Evolutionary conservation across 176 grass and related monocot species (phyloP), one percentile per base, ranked within the genome.

Genomic region (Oryza brachyantha): DNA sequence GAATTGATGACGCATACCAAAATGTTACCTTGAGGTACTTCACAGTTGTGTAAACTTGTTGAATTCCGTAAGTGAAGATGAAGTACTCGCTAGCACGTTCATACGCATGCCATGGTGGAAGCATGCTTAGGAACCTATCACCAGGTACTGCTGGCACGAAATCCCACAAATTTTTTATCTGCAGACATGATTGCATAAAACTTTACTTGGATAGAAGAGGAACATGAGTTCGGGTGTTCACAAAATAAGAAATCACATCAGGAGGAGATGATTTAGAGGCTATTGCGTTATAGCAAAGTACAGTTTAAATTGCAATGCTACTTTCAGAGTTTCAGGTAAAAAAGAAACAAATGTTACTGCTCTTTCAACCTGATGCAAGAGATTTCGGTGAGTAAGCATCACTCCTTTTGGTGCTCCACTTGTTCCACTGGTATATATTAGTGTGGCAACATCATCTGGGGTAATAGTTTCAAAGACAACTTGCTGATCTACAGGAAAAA

Each of bases 381-480:
- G 87, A 84, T 98, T 98, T 84, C 36, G 60, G 80, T 98, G 95
- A 34, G 95, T 98, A 40, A 98, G 87, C 92, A 98, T 92, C 32
- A 98, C 95, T 25, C 90, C 95, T 83, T 98, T 98, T 68, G 95
- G 95, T 45, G 54, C 88, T 61, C 92, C 95, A 81, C 92, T 85
- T 61, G 95, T 98, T 83, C 95, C 95, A 75, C 95, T 98, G 63
- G 95, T 98, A 86, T 98, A 98, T 79, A 98, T 98, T 65, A 98
- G 73, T 59, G 95, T 89, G 16, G 95, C 95, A 80, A 98, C 85
- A 80, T 98, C 95, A 66, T 94, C 91, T 64, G 87, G 77, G 68
- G 16, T 81, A 75, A 98, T 98, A 67, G 79, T 46, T 86, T 98
- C 87, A 13, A 82, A 90, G 62, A 71, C 74, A 32, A 60, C 65